Evolutionary conservation across 345 rosid genomes (phyloP).

Genomic region (Limnanthes douglasii): DNA sequence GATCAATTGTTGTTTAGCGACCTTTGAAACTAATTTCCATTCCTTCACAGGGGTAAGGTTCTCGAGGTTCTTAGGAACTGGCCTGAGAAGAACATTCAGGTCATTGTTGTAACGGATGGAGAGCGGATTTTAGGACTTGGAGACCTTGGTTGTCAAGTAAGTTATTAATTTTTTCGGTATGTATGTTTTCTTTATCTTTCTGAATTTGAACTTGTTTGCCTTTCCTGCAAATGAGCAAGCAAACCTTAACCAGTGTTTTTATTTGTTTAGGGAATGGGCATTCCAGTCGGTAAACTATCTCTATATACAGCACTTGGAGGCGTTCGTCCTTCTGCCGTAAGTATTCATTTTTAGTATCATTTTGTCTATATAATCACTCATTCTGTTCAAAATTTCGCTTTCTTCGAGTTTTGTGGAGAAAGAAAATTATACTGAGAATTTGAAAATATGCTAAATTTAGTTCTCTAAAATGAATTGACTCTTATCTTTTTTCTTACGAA

Average conservation of each 20-base stretch:
- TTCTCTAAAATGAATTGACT: no score
- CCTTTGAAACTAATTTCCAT: slow-evolving; percentile 4
- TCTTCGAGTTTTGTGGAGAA: no score
- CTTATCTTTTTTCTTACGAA: no score
- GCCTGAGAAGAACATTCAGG: slow-evolving; percentile 91
- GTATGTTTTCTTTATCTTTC: slow-evolving; percentile 1
- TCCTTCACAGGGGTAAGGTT: slow-evolving; percentile 58
- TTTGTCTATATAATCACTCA: no score
- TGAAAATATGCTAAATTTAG: no score
- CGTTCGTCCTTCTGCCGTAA: slow-evolving; percentile 91
- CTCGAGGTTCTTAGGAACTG: slow-evolving; percentile 86
- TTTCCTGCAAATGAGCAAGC: no score
- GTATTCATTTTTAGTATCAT: no score
- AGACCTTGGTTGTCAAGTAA: slow-evolving; percentile 96
- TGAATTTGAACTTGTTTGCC: no score
- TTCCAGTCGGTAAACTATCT: slow-evolving; percentile 94
- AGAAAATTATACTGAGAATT: no score
- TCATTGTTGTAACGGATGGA: slow-evolving; percentile 94
- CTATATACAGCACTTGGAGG: slow-evolving; percentile 94
- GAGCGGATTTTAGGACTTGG: slow-evolving; percentile 95
- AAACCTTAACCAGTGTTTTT: no score
- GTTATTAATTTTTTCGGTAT: slow-evolving; percentile 3
- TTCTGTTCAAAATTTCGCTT: no score
- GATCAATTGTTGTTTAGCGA: slow-evolving; percentile 2
- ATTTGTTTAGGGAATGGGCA: slow-evolving; percentile 75